Evolutionary conservation across 202 grass and related monocot genomes (phyloP).

Genomic region (Cymbopogon flexuosus): DNA sequence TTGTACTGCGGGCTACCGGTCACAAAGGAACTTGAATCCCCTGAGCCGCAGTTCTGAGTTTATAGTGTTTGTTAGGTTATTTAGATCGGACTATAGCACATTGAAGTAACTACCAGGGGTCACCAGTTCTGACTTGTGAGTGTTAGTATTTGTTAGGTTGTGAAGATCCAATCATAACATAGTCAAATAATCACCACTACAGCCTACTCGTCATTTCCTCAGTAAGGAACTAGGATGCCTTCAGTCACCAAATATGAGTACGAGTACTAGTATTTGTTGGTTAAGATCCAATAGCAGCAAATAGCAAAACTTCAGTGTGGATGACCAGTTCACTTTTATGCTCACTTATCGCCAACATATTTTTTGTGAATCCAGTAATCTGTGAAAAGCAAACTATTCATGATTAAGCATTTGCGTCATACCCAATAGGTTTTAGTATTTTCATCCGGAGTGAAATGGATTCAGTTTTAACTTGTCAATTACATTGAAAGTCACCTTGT

Average conservation of each 20-base stretch:
- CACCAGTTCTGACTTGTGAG: neutral
- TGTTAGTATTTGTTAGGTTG: neutral
- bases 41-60: no score
- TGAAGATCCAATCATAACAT: neutral
- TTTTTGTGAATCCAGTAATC: neutral
- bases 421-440: no score
- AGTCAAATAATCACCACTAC: neutral
- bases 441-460: neutral
- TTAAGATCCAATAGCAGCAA: neutral
- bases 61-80: no score
- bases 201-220: neutral
- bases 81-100: neutral
- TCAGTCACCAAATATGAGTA: neutral
- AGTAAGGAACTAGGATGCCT: neutral
- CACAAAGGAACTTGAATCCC: no score
- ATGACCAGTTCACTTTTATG: neutral
- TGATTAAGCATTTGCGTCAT: neutral
- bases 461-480: neutral
- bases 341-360: neutral
- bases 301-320: neutral
- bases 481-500: neutral
- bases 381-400: neutral
- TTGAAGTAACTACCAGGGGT: constrained; percentile 5
- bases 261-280: constrained; percentile 16
- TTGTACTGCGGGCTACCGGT: no score